Conservation (phyloP, 176 grass and related monocot species). For the Tillandsia fasciculata region DNA sequence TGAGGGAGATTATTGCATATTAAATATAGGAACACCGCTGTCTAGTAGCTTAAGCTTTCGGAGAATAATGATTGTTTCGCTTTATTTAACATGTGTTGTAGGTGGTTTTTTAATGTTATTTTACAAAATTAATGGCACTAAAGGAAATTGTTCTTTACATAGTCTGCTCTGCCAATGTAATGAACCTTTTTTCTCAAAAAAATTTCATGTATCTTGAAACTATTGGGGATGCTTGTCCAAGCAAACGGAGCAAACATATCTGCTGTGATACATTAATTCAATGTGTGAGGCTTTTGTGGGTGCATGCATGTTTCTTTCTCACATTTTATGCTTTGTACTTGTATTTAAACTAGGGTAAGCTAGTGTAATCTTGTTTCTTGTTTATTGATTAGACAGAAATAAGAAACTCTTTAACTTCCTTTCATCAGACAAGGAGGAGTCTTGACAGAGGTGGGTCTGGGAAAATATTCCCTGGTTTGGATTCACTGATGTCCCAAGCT, state of each 20-base stretch:
- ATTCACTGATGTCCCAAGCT: slow-evolving; percentile 81
- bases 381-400: neutral
- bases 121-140: neutral
- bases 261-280: neutral
- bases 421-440: slow-evolving; percentile 67
- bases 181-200: neutral
- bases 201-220: neutral
- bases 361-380: neutral
- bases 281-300: no score
- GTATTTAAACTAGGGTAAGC: neutral
- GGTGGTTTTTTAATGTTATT: neutral
- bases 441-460: slow-evolving; percentile 76
- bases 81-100: no score
- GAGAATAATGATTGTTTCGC: no score
- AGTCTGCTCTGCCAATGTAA: neutral
- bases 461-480: slow-evolving; percentile 84
- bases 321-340: neutral
- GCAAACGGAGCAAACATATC: neutral
- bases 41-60: no score
- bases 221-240: neutral
- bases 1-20: no score
- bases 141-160: neutral
- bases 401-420: slow-evolving; percentile 8
- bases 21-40: no score
- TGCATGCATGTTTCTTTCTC: neutral